Evolutionary conservation across 225 moss, liverwort and hornwort genomes (phyloP), one percentile per base, ranked within the genome.

Genomic region (Rhytidiadelphus loreus): DNA sequence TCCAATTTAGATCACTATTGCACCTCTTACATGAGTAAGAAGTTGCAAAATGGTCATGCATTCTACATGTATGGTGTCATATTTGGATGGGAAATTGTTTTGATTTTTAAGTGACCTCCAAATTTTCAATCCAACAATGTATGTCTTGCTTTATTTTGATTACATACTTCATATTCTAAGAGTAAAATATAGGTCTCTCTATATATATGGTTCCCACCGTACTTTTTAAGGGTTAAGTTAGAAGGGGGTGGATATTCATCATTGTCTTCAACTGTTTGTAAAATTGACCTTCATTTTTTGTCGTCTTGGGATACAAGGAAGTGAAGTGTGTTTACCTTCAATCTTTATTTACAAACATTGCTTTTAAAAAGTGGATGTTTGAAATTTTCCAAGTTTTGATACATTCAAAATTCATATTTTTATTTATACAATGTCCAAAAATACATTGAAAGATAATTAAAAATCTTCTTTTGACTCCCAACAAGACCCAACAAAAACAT

Each of bases 21-120:
- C 43, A 26, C 8, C 1, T 32, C 5, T 1, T 32, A 50, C 5
- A 26, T 13, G 15, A 43, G 0, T 44, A 0, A 43, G 5, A 75
- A 50, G 13, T 21, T 75, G 7, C 2, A 20, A 48, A 32, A 74
- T 48, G 18, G 48, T 0, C 26, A 71, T 0, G 0, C 16, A 9
- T 72, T 72, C 3, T 28, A 28, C 5, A 33, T 20, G 0, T 32
- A 75, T 1, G 2, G 2, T 73, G 18, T 0, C 0, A 0, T 20
- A 74, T 32, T 33, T 21, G 13, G 33, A 52, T 0, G 3, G 21
- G 8, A 50, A 12, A 12, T 0, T 1, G 0, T 20, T 75, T 7
- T 30, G 4, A 46, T 30, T 18, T 50, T 12, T 32, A 74, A 74
- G 20, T 32, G 12, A 7, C 6, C 0, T 71, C 6, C 1, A 9